These are phyloP conservation scores for Punica granatum DNA, from an alignment of 345 rosid species.

Conservation along the genomic window DNA sequence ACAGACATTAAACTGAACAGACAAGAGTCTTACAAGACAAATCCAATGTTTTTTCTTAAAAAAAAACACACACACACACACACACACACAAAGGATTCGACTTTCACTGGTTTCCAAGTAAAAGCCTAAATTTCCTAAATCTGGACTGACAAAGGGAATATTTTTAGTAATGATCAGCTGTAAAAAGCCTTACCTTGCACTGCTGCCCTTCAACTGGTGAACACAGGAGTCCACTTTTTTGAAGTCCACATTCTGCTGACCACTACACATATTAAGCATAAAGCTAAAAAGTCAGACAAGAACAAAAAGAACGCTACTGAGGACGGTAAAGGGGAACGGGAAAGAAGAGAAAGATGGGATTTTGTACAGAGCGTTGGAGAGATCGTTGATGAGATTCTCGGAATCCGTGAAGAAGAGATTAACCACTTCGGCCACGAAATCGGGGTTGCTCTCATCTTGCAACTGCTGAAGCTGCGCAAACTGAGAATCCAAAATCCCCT, in stretches of 20 bases:
- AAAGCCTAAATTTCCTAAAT: too few relatives aligned
- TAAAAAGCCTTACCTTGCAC: constrained; percentile 55
- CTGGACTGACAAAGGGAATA: too few relatives aligned
- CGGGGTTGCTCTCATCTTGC: constrained; percentile 96
- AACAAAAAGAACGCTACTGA: background rate
- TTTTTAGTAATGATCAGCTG: too few relatives aligned
- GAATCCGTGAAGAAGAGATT: constrained; percentile 89
- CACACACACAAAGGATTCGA: too few relatives aligned
- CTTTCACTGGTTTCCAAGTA: too few relatives aligned
- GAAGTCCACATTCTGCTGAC: constrained; percentile 72
- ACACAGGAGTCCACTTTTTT: constrained; percentile 80
- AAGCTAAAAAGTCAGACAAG: background rate
- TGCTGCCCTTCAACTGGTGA: constrained; percentile 97
- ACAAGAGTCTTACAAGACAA: too few relatives aligned
- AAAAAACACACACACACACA: too few relatives aligned
- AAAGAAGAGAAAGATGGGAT: background rate
- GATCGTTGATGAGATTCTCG: constrained; percentile 80
- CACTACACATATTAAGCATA: too few relatives aligned
- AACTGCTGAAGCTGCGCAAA: constrained; percentile 79
- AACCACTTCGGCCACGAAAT: constrained; percentile 91
- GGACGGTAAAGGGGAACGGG: background rate
- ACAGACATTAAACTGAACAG: background rate
- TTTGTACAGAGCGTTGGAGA: constrained; percentile 59
- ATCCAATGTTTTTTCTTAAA: too few relatives aligned
- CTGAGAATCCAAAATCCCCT: constrained; percentile 88